Evolutionary conservation across 1,139 yeast genomes (phyloP).

Genomic region (Geotrichum restrictum): DNA sequence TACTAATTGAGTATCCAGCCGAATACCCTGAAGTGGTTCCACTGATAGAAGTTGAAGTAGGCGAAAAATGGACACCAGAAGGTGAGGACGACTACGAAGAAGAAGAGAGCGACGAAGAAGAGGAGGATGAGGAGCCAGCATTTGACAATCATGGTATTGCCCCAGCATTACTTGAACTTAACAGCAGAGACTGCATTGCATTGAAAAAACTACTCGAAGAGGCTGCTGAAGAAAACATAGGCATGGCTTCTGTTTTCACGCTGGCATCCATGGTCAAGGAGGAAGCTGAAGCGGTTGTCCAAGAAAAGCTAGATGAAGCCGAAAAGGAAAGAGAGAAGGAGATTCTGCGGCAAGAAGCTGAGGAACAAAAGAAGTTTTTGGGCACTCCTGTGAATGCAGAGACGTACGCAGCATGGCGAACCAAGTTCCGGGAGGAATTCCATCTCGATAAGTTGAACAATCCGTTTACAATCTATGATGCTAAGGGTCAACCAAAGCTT

Average conservation of each 20-base stretch:
- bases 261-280: slow-evolving; percentile 74
- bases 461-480: slow-evolving; percentile 51
- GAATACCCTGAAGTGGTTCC: slow-evolving; percentile 72
- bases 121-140: slow-evolving; percentile 31
- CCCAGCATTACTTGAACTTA: slow-evolving; percentile 27
- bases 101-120: slow-evolving; percentile 45
- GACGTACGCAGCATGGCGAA: slow-evolving; percentile 67
- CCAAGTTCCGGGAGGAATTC: slow-evolving; percentile 52
- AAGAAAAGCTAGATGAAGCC: slow-evolving; percentile 49
- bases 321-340: slow-evolving; percentile 59
- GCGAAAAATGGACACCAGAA: slow-evolving; percentile 34
- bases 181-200: slow-evolving; percentile 39
- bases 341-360: slow-evolving; percentile 57
- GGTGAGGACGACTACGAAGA: slow-evolving; percentile 40
- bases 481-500: slow-evolving; percentile 56
- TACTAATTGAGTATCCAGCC: slow-evolving; percentile 64
- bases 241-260: slow-evolving; percentile 85
- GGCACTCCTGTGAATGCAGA: slow-evolving; percentile 81
- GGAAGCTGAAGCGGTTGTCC: slow-evolving; percentile 64
- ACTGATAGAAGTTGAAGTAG: slow-evolving; percentile 44
- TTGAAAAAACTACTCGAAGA: slow-evolving; percentile 45
- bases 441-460: slow-evolving; percentile 51
- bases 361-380: slow-evolving; percentile 67
- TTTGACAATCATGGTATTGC: slow-evolving; percentile 19
- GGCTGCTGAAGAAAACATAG: slow-evolving; percentile 64